phyloP scores from a whole-genome alignment of 257 asterid genomes.

The Echites panduratus region DNA sequence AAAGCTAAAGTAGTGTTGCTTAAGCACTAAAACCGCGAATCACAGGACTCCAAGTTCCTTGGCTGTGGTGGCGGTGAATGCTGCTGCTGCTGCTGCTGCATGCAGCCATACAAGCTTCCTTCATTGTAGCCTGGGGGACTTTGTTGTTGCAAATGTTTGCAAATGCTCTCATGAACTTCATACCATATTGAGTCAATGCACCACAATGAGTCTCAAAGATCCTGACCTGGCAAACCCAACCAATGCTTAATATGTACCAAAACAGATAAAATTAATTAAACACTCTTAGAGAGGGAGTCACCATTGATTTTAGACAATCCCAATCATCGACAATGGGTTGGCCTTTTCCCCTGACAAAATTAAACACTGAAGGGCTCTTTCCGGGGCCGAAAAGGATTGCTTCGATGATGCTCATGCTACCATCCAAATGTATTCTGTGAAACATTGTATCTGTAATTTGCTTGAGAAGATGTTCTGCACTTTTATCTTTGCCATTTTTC shows the following conservation, averaged over 20 bases:
- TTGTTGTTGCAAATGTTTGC: constrained; percentile 72
- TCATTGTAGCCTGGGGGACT: constrained; percentile 35
- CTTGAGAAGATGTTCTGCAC: constrained; percentile 35
- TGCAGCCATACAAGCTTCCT: constrained; percentile 58
- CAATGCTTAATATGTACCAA: not conserved
- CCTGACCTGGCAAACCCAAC: constrained; percentile 39
- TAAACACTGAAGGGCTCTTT: constrained; percentile 39
- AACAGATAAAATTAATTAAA: not conserved
- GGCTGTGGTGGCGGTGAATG: constrained; percentile 10
- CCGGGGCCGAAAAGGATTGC: constrained; percentile 53
- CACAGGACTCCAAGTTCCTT: constrained; percentile 24
- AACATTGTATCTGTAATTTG: constrained; percentile 39
- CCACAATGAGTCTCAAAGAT: constrained; percentile 75
- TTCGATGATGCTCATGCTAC: constrained; percentile 51
- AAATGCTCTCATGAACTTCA: constrained; percentile 86
- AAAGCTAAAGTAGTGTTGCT: not conserved
- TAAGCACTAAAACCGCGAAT: constrained; percentile 48
- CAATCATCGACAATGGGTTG: constrained; percentile 78
- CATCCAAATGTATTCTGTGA: constrained; percentile 61
- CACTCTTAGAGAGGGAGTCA: constrained; percentile 4
- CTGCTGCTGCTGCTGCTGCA: constrained; percentile 34
- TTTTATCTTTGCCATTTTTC: constrained; percentile 30
- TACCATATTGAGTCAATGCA: constrained; percentile 63
- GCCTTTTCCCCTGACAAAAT: constrained; percentile 35
- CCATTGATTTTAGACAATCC: constrained; percentile 82